Conservation (phyloP, 75 land plant genomes). For the Cunninghamia lanceolata region DNA sequence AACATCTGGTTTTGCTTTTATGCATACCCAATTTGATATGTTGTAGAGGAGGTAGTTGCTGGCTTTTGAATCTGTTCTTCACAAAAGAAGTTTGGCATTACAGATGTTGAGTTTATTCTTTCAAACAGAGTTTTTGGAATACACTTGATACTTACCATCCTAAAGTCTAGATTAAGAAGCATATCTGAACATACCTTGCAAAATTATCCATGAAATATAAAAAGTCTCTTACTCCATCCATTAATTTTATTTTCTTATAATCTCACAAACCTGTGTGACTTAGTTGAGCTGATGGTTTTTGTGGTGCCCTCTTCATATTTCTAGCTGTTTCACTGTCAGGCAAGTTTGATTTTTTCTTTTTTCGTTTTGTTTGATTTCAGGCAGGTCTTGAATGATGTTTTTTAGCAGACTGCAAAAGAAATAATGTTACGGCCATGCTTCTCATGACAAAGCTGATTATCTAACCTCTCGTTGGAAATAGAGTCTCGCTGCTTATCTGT, state of each 20-base stretch:
- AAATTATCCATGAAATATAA: background rate
- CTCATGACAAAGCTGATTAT: background rate
- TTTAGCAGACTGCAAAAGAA: background rate
- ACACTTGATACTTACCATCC: background rate
- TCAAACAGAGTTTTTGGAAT: background rate
- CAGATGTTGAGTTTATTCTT: background rate
- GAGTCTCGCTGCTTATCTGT: background rate
- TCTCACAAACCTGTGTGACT: background rate
- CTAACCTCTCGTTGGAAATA: background rate
- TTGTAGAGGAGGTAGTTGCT: background rate
- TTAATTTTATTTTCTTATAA: background rate
- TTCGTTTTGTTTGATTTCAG: background rate
- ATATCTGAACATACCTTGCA: background rate
- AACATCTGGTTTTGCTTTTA: background rate
- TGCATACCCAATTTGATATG: background rate
- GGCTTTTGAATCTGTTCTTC: background rate
- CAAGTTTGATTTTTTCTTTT: background rate
- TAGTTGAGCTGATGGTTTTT: background rate
- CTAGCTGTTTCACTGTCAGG: background rate
- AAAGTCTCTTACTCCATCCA: background rate
- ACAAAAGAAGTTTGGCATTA: no score
- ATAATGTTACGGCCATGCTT: background rate
- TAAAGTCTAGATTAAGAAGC: background rate
- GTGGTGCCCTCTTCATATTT: background rate
- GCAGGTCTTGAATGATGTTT: background rate